Evolutionary conservation across 805 yeast species (phyloP).

Genomic region (Komagataella kurtzmanii): DNA sequence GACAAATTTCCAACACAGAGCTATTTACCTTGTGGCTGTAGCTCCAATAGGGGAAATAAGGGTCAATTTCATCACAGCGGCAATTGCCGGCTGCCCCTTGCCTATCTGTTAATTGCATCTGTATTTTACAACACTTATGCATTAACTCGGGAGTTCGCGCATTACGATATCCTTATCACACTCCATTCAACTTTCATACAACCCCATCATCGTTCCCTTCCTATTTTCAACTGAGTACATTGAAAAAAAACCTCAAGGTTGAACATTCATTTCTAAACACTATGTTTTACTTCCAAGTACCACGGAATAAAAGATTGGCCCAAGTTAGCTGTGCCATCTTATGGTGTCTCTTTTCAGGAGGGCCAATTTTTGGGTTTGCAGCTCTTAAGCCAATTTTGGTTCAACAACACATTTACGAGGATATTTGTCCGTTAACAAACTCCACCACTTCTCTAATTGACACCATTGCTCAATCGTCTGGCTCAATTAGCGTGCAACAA

Average conservation of each 20-base stretch:
- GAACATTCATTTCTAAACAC: not conserved
- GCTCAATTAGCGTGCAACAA: conserved; percentile 1
- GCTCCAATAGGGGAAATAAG: not conserved
- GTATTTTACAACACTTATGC: not conserved
- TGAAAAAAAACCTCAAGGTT: not conserved
- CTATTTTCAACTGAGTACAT: not conserved
- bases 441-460: conserved; percentile 2
- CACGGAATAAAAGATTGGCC: conserved; percentile 18
- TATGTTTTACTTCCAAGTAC: conserved; percentile 3
- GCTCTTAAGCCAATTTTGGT: conserved; percentile 80
- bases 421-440: conserved; percentile 34
- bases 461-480: not conserved
- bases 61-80: not conserved
- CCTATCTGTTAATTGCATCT: not conserved
- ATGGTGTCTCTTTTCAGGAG: conserved; percentile 90
- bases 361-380: conserved; percentile 91
- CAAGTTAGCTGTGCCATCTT: conserved; percentile 64
- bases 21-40: no score
- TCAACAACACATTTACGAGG: conserved; percentile 61
- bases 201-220: not conserved
- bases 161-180: not conserved
- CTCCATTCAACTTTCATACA: not conserved
- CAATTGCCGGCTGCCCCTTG: not conserved
- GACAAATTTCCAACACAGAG: no score
- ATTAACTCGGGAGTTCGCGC: not conserved